Conservation (phyloP, 441 rosid species). For the Pelargonium cotyledonis region DNA sequence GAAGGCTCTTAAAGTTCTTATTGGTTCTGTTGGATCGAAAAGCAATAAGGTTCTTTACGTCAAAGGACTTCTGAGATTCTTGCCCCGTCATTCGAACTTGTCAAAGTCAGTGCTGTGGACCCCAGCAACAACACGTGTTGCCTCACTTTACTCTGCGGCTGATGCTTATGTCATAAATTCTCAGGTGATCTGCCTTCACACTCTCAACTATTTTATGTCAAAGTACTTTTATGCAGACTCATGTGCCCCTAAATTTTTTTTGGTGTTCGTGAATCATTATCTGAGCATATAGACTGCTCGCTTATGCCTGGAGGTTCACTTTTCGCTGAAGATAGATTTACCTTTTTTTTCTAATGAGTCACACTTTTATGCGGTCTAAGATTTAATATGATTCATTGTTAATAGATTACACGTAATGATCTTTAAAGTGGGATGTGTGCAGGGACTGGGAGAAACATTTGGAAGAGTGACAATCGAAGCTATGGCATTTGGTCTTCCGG, state of each 20-base stretch:
- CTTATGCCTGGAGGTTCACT: slow-evolving; percentile 3
- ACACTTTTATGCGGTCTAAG: not conserved
- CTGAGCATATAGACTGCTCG: not conserved
- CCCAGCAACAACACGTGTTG: slow-evolving; percentile 73
- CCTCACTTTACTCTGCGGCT: slow-evolving; percentile 88
- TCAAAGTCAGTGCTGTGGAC: slow-evolving; percentile 76
- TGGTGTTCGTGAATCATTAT: not conserved
- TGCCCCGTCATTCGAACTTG: slow-evolving; percentile 56
- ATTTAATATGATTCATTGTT: not conserved
- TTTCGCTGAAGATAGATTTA: not conserved
- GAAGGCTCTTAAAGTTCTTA: slow-evolving; percentile 61
- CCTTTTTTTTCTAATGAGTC: no score
- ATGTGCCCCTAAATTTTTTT: not conserved
- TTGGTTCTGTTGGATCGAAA: slow-evolving; percentile 96
- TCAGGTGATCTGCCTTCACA: slow-evolving; percentile 45
- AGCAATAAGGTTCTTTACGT: slow-evolving; percentile 83
- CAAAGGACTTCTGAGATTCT: slow-evolving; percentile 53
- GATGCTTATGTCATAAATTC: slow-evolving; percentile 87
- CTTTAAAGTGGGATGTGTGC: slow-evolving; percentile 16
- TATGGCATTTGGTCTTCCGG: slow-evolving; percentile 94
- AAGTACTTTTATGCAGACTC: no score
- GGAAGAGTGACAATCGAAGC: slow-evolving; percentile 98
- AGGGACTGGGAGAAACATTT: slow-evolving; percentile 94
- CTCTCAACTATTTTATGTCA: slow-evolving; percentile 1
- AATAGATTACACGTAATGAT: slow-evolving; percentile 15